Conservation (phyloP, 805 yeast genomes). For the Saccharomycopsis babjevae region DNA sequence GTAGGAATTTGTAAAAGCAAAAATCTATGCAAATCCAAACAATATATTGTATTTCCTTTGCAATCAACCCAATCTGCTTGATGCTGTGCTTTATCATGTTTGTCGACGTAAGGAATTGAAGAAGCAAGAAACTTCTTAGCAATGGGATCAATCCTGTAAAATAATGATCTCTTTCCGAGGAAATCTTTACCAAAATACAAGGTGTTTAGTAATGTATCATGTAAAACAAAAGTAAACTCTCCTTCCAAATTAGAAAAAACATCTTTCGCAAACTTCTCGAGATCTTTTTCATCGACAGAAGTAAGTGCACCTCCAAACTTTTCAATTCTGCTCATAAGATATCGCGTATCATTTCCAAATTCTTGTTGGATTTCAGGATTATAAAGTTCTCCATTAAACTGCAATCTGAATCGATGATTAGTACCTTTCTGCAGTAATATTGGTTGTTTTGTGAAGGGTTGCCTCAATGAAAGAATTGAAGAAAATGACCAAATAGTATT, state of each 20-base stretch:
- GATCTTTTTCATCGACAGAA: not conserved
- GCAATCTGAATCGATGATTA: conserved; percentile 37
- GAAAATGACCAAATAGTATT: conserved; percentile 31
- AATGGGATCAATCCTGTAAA: conserved; percentile 28
- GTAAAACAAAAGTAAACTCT: conserved; percentile 63
- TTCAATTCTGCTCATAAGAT: conserved; percentile 32
- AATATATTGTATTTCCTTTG: conserved; percentile 8
- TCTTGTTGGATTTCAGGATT: conserved; percentile 30
- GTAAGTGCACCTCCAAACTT: not conserved
- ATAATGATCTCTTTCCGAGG: conserved; percentile 72
- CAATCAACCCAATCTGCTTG: conserved; percentile 14
- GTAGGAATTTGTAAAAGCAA: not conserved
- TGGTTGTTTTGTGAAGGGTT: conserved; percentile 77
- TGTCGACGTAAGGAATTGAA: conserved; percentile 6
- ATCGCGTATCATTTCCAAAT: conserved; percentile 53
- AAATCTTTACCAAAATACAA: conserved; percentile 77
- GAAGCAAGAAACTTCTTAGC: conserved; percentile 19
- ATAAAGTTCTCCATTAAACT: conserved; percentile 89
- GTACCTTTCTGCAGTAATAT: conserved; percentile 20
- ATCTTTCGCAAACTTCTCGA: conserved; percentile 28
- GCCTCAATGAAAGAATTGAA: conserved; percentile 71
- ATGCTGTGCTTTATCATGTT: not conserved
- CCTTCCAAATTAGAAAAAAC: conserved; percentile 50
- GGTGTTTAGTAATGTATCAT: conserved; percentile 31
- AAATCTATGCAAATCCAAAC: not conserved